Evolutionary conservation across 495 filamentous ascomycete species (phyloP).

Genomic region (Xeromyces bisporus): DNA sequence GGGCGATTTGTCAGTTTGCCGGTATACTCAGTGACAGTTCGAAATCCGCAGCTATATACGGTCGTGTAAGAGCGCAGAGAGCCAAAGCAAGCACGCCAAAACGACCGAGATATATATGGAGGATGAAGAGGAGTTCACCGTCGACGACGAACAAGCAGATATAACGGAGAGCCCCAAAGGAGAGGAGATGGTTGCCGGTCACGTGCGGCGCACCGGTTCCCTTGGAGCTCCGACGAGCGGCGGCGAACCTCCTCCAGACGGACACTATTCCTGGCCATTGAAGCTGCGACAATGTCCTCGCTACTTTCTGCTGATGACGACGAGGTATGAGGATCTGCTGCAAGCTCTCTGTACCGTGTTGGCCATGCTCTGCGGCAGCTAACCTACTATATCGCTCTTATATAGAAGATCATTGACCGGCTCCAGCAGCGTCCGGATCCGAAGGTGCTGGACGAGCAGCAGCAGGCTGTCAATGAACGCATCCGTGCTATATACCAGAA

Average conservation of each 20-base stretch:
- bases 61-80: no score
- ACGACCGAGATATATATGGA: no score
- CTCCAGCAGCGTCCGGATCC: slow-evolving; percentile 46
- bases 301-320: slow-evolving; percentile 26
- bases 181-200: neutral
- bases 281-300: slow-evolving; percentile 27
- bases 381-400: slow-evolving; percentile 1
- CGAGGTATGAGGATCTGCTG: slow-evolving; percentile 15
- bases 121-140: no score
- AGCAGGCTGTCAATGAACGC: slow-evolving; percentile 43
- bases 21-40: no score
- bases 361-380: slow-evolving; percentile 1
- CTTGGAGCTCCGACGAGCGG: neutral
- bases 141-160: neutral
- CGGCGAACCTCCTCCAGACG: neutral
- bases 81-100: no score
- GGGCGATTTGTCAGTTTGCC: no score
- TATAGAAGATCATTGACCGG: slow-evolving; percentile 43
- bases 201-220: neutral
- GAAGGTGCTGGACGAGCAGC: slow-evolving; percentile 40
- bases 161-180: neutral
- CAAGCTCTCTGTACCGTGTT: neutral
- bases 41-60: no score
- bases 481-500: slow-evolving; percentile 48
- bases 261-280: slow-evolving; percentile 15